phyloP scores from a whole-genome alignment of 768 basidiomycete genomes.

The Tylopilus plumbeoviolaceoides region DNA sequence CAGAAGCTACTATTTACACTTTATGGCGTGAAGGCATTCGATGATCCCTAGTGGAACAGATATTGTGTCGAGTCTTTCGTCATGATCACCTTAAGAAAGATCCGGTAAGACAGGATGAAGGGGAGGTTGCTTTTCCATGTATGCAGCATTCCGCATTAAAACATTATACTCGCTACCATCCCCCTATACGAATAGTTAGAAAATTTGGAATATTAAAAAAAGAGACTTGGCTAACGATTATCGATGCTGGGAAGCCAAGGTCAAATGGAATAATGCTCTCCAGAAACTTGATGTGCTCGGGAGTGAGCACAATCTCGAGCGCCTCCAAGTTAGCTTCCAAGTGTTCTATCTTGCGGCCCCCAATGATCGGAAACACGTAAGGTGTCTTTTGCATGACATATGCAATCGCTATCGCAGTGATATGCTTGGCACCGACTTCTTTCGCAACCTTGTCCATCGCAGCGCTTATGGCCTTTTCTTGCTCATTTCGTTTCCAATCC shows the following conservation, averaged over 20 bases:
- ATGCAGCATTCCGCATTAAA: neutral
- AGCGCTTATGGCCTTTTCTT: conserved; percentile 32
- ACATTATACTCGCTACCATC: neutral
- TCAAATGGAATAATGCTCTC: conserved; percentile 38
- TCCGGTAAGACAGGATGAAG: neutral
- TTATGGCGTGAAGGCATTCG: no score
- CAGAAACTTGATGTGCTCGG: conserved; percentile 36
- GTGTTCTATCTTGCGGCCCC: conserved; percentile 43
- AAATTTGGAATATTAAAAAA: no score
- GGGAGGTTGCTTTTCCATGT: neutral
- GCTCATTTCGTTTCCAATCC: conserved; percentile 34
- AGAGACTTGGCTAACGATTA: neutral
- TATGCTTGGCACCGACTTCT: conserved; percentile 34
- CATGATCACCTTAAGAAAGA: neutral
- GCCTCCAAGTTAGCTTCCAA: conserved; percentile 40
- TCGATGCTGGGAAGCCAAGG: conserved; percentile 35
- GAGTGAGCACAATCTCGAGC: conserved; percentile 36
- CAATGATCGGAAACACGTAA: conserved; percentile 41
- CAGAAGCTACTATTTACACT: no score
- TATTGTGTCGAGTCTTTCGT: neutral
- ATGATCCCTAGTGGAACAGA: no score
- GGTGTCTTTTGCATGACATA: conserved; percentile 45
- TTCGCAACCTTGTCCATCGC: conserved; percentile 38
- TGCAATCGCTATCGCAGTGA: conserved; percentile 39
- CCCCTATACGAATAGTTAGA: neutral